These are phyloP conservation scores for Suillus variegatus DNA, from an alignment of 768 basidiomycete species.

Conservation along the genomic window DNA sequence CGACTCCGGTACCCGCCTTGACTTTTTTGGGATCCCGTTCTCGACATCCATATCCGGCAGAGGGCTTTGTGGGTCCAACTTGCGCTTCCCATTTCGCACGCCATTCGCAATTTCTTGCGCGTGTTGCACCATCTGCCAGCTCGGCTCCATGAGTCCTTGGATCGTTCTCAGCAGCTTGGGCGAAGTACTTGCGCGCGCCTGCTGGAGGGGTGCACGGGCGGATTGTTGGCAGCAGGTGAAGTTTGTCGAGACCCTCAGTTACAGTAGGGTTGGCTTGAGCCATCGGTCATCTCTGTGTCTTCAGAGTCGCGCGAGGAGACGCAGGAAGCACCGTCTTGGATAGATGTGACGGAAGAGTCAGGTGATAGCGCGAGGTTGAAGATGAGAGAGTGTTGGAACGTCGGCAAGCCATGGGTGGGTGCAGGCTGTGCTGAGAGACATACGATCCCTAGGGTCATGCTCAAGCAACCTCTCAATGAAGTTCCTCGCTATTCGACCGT, in stretches of 20 bases:
- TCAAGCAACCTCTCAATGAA: conserved; percentile 72
- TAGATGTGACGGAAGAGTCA: conserved; percentile 22
- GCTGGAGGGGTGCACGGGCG: conserved; percentile 37
- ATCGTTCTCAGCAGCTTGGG: conserved; percentile 44
- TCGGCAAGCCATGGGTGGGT: conserved; percentile 73
- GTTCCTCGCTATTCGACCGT: conserved; percentile 53
- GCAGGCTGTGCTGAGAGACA: conserved; percentile 70
- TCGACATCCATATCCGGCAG: conserved; percentile 16
- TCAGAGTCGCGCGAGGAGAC: conserved; percentile 4
- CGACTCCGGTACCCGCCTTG: conserved; percentile 18
- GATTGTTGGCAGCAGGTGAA: conserved; percentile 32
- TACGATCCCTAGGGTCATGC: conserved; percentile 61
- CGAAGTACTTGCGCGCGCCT: conserved; percentile 50
- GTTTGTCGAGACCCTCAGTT: conserved; percentile 33
- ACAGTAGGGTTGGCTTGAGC: conserved; percentile 25
- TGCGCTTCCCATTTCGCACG: conserved; percentile 39
- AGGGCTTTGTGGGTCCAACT: conserved; percentile 33
- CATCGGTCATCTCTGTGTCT: conserved; percentile 20
- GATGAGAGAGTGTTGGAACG: background rate
- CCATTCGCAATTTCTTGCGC: conserved; percentile 22
- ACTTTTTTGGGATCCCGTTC: conserved; percentile 25
- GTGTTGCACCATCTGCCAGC: conserved; percentile 53
- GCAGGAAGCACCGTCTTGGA: conserved; percentile 18
- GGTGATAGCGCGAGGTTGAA: conserved; percentile 12
- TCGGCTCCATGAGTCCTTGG: conserved; percentile 49